phyloP scores from a whole-genome alignment of 169 alveolate genomes.

The Eimeria acervulina region DNA sequence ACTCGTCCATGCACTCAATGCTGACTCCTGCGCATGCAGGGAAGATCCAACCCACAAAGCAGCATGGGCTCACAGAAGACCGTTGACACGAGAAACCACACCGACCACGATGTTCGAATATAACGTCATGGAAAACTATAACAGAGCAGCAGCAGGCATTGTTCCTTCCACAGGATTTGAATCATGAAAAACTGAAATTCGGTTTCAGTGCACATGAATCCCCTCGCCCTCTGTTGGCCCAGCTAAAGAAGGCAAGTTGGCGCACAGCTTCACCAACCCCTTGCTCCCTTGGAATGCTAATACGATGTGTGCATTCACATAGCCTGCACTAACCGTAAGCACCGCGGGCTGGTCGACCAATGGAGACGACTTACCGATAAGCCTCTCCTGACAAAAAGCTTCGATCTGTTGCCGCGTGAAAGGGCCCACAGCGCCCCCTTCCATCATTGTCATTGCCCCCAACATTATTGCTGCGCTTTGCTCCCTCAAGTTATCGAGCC shows the following conservation, averaged over 20 bases:
- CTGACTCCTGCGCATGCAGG: conserved; percentile 82
- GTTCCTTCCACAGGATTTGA: not conserved
- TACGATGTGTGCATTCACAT: not conserved
- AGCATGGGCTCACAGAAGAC: not conserved
- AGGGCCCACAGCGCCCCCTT: conserved; percentile 92
- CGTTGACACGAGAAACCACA: not conserved
- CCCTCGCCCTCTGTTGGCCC: not conserved
- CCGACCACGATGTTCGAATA: not conserved
- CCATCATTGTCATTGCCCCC: conserved; percentile 89
- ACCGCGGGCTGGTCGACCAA: not conserved
- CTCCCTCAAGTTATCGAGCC: conserved; percentile 42
- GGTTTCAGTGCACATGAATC: not conserved
- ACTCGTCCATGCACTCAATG: conserved; percentile 90
- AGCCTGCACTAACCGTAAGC: not conserved
- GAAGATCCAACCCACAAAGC: not conserved
- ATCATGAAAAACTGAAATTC: not conserved
- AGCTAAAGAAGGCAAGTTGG: not conserved
- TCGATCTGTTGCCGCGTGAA: conserved; percentile 91
- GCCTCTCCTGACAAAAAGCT: conserved; percentile 89
- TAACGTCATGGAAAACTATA: not conserved
- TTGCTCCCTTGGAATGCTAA: not conserved
- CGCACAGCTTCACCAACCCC: not conserved
- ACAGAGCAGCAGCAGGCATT: not conserved
- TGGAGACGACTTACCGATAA: conserved; percentile 82
- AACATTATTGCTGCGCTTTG: conserved; percentile 75